Conservation (phyloP, 148 eudicot genomes). For the Cornus kousa region DNA sequence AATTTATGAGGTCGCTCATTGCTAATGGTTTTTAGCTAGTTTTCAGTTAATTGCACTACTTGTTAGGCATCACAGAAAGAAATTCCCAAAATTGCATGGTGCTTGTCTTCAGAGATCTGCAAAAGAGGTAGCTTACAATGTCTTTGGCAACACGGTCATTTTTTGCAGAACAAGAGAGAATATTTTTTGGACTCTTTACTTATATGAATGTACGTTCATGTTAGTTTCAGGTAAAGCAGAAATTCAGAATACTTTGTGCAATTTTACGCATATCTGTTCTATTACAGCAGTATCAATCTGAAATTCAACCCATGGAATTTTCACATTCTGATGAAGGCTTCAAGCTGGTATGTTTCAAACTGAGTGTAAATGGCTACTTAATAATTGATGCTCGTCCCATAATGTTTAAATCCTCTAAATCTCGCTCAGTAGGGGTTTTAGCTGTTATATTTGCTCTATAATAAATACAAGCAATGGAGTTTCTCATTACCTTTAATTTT, state of each 20-base stretch:
- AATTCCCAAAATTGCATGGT: constrained; percentile 44
- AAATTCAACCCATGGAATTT: constrained; percentile 32
- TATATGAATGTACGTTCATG: not conserved
- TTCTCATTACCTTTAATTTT: not conserved
- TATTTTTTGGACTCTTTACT: not conserved
- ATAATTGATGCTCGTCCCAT: not conserved
- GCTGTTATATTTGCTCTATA: not conserved
- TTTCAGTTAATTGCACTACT: constrained; percentile 72
- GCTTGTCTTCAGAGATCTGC: constrained; percentile 38
- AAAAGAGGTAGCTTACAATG: constrained; percentile 39
- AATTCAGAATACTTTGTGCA: constrained; percentile 55
- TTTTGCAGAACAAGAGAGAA: not conserved
- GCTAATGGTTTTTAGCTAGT: constrained; percentile 11
- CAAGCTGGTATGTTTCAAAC: constrained; percentile 43
- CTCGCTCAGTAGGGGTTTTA: not conserved
- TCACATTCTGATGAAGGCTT: constrained; percentile 46
- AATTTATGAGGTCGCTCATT: not conserved
- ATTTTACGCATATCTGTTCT: constrained; percentile 54
- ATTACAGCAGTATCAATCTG: constrained; percentile 32
- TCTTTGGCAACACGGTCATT: constrained; percentile 2
- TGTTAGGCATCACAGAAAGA: constrained; percentile 66
- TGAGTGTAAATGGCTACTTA: not conserved
- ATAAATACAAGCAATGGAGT: not conserved
- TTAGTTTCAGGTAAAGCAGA: constrained; percentile 37
- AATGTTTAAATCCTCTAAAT: not conserved